phyloP scores from a whole-genome alignment of 345 rosid genomes.

The Microcos paniculata region DNA sequence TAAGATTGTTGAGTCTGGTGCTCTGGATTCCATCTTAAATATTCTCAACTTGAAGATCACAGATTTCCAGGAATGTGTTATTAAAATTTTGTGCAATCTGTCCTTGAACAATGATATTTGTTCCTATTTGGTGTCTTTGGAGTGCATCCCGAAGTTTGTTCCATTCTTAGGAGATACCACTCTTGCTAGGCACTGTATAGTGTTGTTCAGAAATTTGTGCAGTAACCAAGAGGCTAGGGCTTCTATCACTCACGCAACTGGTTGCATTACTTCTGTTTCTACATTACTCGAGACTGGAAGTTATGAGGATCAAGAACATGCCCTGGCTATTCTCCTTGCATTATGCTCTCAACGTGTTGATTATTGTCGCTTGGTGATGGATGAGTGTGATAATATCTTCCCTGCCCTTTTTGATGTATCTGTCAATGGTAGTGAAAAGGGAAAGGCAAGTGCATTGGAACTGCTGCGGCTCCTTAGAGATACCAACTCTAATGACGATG shows the following conservation, averaged over 20 bases:
- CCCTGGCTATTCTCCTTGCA: constrained; percentile 40
- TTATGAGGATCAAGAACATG: constrained; percentile 64
- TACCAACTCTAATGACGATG: constrained; percentile 11
- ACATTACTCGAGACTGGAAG: constrained; percentile 55
- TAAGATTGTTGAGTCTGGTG: constrained; percentile 50
- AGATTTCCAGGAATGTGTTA: constrained; percentile 49
- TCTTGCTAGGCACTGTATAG: constrained; percentile 45
- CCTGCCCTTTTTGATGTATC: constrained; percentile 53
- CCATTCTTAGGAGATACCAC: constrained; percentile 42
- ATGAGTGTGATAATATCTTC: constrained; percentile 51
- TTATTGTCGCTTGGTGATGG: constrained; percentile 64
- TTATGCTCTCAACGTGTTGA: constrained; percentile 38
- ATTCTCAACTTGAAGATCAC: constrained; percentile 40
- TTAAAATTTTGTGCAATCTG: constrained; percentile 53
- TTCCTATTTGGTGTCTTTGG: constrained; percentile 39
- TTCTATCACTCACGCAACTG: constrained; percentile 54
- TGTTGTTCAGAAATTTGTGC: constrained; percentile 54
- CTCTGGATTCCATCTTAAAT: constrained; percentile 44
- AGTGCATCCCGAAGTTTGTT: constrained; percentile 56
- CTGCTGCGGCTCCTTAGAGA: constrained; percentile 67
- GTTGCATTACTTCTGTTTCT: constrained; percentile 58
- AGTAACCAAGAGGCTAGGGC: constrained; percentile 50
- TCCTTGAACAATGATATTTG: constrained; percentile 49
- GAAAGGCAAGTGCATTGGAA: constrained; percentile 55
- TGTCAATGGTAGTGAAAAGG: constrained; percentile 62